These are phyloP conservation scores for Botrytis fabae DNA, from an alignment of 2,329 filamentous ascomycete species.

Conservation along the genomic window DNA sequence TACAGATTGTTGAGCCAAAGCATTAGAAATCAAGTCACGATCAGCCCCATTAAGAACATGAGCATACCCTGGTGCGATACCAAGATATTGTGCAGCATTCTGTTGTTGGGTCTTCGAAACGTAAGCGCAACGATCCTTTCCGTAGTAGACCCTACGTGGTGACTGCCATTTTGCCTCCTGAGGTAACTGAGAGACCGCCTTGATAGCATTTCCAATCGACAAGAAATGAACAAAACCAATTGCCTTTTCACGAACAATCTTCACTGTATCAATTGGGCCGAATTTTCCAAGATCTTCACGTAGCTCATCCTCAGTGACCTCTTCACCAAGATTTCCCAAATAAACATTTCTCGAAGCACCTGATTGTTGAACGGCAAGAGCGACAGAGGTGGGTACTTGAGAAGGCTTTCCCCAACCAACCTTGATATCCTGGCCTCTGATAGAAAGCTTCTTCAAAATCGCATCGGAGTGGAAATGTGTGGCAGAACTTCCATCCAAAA, in stretches of 20 bases:
- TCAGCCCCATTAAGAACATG: conserved; percentile 96
- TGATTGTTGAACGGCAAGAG: conserved; percentile 95
- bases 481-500: conserved; percentile 94
- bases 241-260: conserved; percentile 95
- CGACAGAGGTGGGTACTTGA: conserved; percentile 94
- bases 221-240: conserved; percentile 98
- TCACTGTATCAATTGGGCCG: conserved; percentile 93
- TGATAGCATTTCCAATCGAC: conserved; percentile 97
- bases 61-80: conserved; percentile 93
- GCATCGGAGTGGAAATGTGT: conserved; percentile 99
- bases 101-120: conserved; percentile 99
- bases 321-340: conserved; percentile 87
- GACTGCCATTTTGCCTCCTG: conserved; percentile 97
- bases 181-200: conserved; percentile 92
- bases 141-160: conserved; percentile 94
- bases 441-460: conserved; percentile 98
- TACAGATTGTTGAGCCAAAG: conserved; percentile 94
- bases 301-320: conserved; percentile 86
- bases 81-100: conserved; percentile 96
- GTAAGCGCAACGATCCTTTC: conserved; percentile 97
- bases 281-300: conserved; percentile 96
- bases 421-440: conserved; percentile 99
- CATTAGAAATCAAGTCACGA: conserved; percentile 93
- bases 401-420: conserved; percentile 99
- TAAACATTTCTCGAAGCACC: conserved; percentile 97